Conservation (phyloP, 345 rosid species). For the Salix udensis region DNA sequence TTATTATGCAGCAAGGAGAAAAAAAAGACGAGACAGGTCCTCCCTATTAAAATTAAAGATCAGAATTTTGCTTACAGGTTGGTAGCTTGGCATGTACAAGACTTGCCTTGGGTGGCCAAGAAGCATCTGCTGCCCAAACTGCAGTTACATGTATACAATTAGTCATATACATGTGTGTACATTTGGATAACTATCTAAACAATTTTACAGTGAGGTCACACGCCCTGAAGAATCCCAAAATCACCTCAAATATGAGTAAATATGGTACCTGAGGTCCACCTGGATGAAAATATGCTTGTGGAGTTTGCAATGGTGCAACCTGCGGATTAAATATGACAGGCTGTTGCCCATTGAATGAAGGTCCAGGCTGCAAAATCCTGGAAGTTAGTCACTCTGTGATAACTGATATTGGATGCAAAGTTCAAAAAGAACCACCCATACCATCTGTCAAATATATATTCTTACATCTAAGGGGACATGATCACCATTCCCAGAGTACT, state of each 20-base stretch:
- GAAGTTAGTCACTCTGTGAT: constrained; percentile 8
- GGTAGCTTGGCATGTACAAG: constrained; percentile 60
- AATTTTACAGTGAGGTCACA: constrained; percentile 1
- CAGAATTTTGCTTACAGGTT: constrained; percentile 49
- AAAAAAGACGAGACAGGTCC: neutral
- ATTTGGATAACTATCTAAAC: neutral
- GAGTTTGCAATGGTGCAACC: constrained; percentile 50
- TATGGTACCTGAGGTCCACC: constrained; percentile 64
- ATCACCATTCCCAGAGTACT: neutral
- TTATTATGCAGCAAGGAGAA: neutral
- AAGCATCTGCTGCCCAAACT: constrained; percentile 68
- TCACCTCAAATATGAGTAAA: neutral
- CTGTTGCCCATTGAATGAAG: constrained; percentile 60
- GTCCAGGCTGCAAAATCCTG: constrained; percentile 52
- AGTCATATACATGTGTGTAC: neutral
- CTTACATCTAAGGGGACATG: neutral
- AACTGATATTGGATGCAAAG: constrained; percentile 2
- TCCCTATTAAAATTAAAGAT: neutral
- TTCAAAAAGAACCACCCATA: neutral
- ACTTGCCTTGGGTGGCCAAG: constrained; percentile 60
- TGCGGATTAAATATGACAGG: constrained; percentile 60
- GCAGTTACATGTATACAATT: constrained; percentile 25
- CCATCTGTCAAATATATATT: neutral
- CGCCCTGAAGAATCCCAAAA: neutral
- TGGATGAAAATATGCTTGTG: constrained; percentile 68